A percentile compares a stretch with the other conserved stretches of the same genome.
phyloP scores from a whole-genome alignment of 1,284 basidiomycete species.

The Tremellales sp. region DNA sequence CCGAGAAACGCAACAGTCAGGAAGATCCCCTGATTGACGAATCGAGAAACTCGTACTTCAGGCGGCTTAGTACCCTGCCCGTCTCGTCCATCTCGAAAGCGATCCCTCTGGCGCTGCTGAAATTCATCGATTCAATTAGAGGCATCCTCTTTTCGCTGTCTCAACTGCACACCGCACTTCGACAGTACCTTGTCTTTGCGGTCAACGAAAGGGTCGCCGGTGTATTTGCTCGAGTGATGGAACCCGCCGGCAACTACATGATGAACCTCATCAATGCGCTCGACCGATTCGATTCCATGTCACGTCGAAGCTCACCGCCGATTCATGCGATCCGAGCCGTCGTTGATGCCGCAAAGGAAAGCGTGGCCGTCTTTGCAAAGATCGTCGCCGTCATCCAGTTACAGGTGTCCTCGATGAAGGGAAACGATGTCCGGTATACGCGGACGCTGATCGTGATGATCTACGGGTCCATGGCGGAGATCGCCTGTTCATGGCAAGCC shows the following conservation, averaged over 20 bases:
- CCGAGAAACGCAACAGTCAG: slow-evolving; percentile 20
- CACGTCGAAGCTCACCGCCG: slow-evolving; percentile 63
- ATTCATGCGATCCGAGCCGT: slow-evolving; percentile 68
- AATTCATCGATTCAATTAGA: slow-evolving; percentile 79
- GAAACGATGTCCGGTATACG: slow-evolving; percentile 78
- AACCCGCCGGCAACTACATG: slow-evolving; percentile 79
- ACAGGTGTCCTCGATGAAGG: slow-evolving; percentile 63
- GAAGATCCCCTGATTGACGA: slow-evolving; percentile 55
- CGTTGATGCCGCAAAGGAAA: slow-evolving; percentile 79
- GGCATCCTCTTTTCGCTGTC: slow-evolving; percentile 89
- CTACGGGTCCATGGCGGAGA: slow-evolving; percentile 85
- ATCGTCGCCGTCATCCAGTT: slow-evolving; percentile 76
- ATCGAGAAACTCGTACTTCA: slow-evolving; percentile 90
- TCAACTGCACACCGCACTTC: slow-evolving; percentile 84
- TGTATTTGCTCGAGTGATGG: slow-evolving; percentile 75
- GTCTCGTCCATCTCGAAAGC: slow-evolving; percentile 62
- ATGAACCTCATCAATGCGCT: slow-evolving; percentile 79
- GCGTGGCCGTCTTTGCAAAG: slow-evolving; percentile 79
- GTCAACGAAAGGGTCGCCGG: slow-evolving; percentile 81
- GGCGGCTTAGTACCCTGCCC: slow-evolving; percentile 71
- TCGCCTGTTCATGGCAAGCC: slow-evolving; percentile 76
- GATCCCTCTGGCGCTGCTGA: slow-evolving; percentile 68
- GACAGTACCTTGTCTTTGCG: slow-evolving; percentile 82
- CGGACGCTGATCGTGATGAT: slow-evolving; percentile 83
- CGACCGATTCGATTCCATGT: slow-evolving; percentile 85